Base-by-base conservation (phyloP, 768 basidiomycete genomes). In the Lyophyllum decastes region DNA sequence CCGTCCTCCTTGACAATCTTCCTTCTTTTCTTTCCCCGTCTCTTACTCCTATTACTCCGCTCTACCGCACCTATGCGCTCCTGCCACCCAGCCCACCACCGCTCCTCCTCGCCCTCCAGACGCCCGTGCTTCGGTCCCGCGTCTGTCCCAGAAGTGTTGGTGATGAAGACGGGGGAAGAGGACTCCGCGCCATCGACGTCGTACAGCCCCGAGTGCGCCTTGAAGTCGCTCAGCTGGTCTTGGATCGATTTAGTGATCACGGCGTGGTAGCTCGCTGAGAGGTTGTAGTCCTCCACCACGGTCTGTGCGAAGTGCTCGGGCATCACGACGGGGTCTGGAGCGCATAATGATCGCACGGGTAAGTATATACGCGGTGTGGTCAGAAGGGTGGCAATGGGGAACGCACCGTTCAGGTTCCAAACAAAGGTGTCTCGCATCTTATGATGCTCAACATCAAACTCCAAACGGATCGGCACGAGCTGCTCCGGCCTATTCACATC, bases 361-460 rank as follows among this genome's bases (percentile, higher is more conserved):
- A 38, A 54, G 22, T 34, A 30, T 17, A 6, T 14, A 9, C 3
- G 5, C n/a, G 25, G 43, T 52, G 27, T 26, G 16, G 11, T 33
- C 25, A 49, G 21, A 38, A 45, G 47, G 46, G 49, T n/a, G 26
- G 22, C 46, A n/a, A 1, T n/a, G n/a, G 34, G 57, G 8, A 57
- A 76, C 85, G n/a, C 55, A 97, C 95, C 96, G 62, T 90, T 90
- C 45, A 95, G 73, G 67, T 99, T 97, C 97, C 96, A 99, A 45
- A 97, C 84, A 73, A 98, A 98, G 0, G 96, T 94, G 69, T 99
- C 97, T 25, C 94, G 85, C 80, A 98, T 88, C 74, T 89, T 92
- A 68, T 92, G 88, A 66, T 92, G 90, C 55, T 98, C 97, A 48
- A 95, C 89, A 65, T 99, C 97, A 65, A 98, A 88, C 71, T 99